Evolutionary conservation across 106 monocot genomes (phyloP), one percentile per base, ranked within the genome.

Genomic region (Posidonia australis): DNA sequence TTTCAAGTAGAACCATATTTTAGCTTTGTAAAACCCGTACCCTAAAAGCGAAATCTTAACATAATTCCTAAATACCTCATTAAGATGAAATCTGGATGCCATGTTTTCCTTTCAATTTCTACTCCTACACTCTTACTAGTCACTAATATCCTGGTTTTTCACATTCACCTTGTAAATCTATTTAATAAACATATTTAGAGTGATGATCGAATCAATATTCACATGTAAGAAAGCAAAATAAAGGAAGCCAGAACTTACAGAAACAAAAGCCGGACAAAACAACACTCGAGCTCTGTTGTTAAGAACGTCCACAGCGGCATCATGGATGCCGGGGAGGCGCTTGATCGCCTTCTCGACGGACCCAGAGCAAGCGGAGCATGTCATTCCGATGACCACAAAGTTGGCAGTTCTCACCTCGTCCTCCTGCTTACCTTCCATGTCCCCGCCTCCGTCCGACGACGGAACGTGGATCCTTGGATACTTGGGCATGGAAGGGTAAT

Each of bases 281-380:
- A 93, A 36, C 24, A 88, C 92, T 67, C 79, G 88, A 10, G 85
- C 81, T 0, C 85, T 75, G 45, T 75, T 66, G 20, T 77, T 81
- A 27, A 93, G 85, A 1, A 93, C 83, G 52, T 93, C 92, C 2
- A 88, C 88, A 6, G 88, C 78, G 12, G 83, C 92, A 62, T 88
- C 81, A 26, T 81, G 81, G 58, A 93, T 88, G 31, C 92, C 92
- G 13, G 88, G 83, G 3, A 93, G 69, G 26, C 85, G 72, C 75
- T 88, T 88, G 58, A 93, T 62, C 54, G 88, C 85, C 76, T 88
- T 93, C 82, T 93, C 88, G 5, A 93, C 85, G 54, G 88, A 88
- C 14, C 79, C 85, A 11, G 92, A 73, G 61, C 92, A 93, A 4
- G 92, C 92, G 5, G 85, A 57, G 66, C 92, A 93, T 17, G 80